Percentiles rank a stretch among this genome's conserved stretches.
phyloP scores from a whole-genome alignment of 2,329 filamentous ascomycete genomes.

The Sclerotinia minor region DNA sequence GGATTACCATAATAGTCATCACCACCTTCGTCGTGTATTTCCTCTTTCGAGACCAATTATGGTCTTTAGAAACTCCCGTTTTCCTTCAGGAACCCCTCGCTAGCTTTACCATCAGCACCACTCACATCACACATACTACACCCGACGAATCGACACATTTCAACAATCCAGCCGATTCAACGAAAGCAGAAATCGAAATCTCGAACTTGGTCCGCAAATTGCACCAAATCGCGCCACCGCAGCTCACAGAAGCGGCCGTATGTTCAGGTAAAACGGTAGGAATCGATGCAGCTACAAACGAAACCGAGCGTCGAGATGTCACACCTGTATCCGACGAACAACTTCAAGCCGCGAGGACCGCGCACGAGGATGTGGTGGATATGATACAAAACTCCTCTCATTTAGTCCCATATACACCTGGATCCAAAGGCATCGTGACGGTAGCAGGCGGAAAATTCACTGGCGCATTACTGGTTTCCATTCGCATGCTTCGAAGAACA shows the following conservation, averaged over 20 bases:
- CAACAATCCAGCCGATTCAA: neutral
- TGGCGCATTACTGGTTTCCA: slow-evolving; percentile 43
- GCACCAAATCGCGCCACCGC: neutral
- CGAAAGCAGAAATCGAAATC: neutral
- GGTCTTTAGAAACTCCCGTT: slow-evolving; percentile 15
- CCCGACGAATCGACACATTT: neutral
- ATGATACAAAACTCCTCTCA: slow-evolving; percentile 6
- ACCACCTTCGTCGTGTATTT: neutral
- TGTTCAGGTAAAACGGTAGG: neutral
- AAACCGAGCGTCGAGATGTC: slow-evolving; percentile 18
- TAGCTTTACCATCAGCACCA: slow-evolving; percentile 7
- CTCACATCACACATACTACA: neutral
- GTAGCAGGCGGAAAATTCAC: slow-evolving; percentile 44
- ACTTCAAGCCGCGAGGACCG: neutral
- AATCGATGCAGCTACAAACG: slow-evolving; percentile 11
- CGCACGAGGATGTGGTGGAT: slow-evolving; percentile 5
- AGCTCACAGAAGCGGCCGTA: neutral
- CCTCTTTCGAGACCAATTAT: slow-evolving; percentile 4
- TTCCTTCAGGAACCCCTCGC: slow-evolving; percentile 1
- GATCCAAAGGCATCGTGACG: slow-evolving; percentile 46
- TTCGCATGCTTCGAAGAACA: slow-evolving; percentile 46
- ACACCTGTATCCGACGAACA: slow-evolving; percentile 18
- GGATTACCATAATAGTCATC: neutral
- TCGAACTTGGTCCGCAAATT: slow-evolving; percentile 7
- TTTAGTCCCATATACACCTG: slow-evolving; percentile 9